These are phyloP conservation scores for Russula compacta DNA, from an alignment of 768 basidiomycete species.

Conservation along the genomic window DNA sequence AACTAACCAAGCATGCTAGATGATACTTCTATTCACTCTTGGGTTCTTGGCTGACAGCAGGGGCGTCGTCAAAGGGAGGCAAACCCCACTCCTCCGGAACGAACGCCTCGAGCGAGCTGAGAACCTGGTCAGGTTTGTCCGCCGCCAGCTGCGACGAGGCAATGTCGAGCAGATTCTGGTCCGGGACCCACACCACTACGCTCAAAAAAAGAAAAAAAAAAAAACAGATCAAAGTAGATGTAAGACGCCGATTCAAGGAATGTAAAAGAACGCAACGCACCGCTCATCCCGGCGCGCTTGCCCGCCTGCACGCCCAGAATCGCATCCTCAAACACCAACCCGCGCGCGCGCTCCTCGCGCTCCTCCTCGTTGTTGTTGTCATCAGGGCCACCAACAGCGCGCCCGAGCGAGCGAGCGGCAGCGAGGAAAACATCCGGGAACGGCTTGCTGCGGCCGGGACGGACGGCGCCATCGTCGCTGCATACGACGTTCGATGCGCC, in stretches of 20 bases:
- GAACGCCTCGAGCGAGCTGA: slow-evolving; percentile 62
- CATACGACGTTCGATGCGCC: slow-evolving; percentile 53
- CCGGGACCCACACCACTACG: slow-evolving; percentile 80
- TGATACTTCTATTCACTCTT: not conserved
- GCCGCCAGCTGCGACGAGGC: slow-evolving; percentile 34
- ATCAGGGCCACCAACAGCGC: slow-evolving; percentile 49
- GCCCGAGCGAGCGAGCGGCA: slow-evolving; percentile 54
- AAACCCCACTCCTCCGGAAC: slow-evolving; percentile 78
- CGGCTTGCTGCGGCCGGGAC: slow-evolving; percentile 53
- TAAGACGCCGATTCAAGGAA: not conserved
- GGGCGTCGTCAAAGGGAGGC: slow-evolving; percentile 44
- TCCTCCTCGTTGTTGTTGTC: slow-evolving; percentile 34
- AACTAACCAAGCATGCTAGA: no score
- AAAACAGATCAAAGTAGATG: no score
- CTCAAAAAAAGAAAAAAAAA: not conserved
- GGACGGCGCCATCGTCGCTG: slow-evolving; percentile 46
- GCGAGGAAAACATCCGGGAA: slow-evolving; percentile 72
- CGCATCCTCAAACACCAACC: slow-evolving; percentile 79
- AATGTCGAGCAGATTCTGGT: slow-evolving; percentile 50
- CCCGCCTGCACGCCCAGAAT: slow-evolving; percentile 71
- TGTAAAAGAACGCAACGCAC: slow-evolving; percentile 32
- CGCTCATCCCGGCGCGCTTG: slow-evolving; percentile 79
- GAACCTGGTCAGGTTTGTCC: slow-evolving; percentile 48
- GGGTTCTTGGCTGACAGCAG: not conserved
- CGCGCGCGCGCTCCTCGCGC: slow-evolving; percentile 43